Evolutionary conservation across 805 yeast genomes (phyloP).

Genomic region (Cyberlindnera xylosilytica): DNA sequence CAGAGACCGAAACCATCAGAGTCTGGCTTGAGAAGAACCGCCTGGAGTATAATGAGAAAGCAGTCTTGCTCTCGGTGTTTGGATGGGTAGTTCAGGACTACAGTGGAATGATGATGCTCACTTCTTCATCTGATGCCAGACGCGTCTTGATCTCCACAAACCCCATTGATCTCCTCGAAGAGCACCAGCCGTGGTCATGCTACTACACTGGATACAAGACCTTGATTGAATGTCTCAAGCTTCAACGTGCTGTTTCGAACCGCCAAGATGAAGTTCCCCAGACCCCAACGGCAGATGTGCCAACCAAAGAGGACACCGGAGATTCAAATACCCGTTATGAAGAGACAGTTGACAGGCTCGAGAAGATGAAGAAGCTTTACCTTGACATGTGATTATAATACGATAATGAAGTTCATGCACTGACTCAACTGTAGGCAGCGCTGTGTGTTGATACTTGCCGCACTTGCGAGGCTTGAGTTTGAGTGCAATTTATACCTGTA

Average conservation of each 20-base stretch:
- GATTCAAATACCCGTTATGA: background rate
- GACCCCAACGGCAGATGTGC: background rate
- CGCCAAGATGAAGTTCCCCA: background rate
- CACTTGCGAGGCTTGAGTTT: too few species aligned
- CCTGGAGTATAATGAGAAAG: slow-evolving; percentile 9
- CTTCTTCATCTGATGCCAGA: slow-evolving; percentile 35
- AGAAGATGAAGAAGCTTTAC: slow-evolving; percentile 16
- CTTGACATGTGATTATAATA: too few species aligned
- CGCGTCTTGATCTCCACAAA: slow-evolving; percentile 29
- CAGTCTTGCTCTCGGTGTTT: slow-evolving; percentile 26
- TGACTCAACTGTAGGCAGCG: too few species aligned
- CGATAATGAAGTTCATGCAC: too few species aligned
- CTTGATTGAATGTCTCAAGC: slow-evolving; percentile 13
- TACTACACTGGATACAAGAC: slow-evolving; percentile 24
- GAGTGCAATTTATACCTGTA: too few species aligned
- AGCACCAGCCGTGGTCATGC: slow-evolving; percentile 39
- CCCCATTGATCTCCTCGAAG: slow-evolving; percentile 30
- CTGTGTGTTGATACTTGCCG: too few species aligned
- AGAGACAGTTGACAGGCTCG: slow-evolving; percentile 9
- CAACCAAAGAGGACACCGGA: background rate
- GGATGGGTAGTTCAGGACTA: slow-evolving; percentile 37
- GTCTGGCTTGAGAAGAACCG: slow-evolving; percentile 14
- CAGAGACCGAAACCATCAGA: background rate
- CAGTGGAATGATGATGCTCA: slow-evolving; percentile 26
- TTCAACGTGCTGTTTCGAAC: too few species aligned